Evolutionary conservation across 2,329 filamentous ascomycete genomes (phyloP).

Genomic region (Xylaria arbuscula): DNA sequence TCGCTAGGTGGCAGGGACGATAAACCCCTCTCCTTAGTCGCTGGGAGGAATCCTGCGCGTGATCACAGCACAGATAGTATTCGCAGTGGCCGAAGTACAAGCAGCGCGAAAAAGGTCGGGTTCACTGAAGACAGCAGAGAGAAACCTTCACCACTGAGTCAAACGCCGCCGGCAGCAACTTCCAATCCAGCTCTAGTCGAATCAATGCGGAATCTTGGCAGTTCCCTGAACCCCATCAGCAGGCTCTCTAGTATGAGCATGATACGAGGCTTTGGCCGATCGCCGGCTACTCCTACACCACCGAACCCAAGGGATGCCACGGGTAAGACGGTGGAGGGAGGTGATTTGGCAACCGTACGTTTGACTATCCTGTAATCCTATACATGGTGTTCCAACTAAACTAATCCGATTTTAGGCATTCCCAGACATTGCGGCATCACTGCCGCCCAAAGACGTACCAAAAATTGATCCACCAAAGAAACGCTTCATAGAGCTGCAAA

Average conservation of each 20-base stretch:
- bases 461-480: slow-evolving; percentile 75
- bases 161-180: slow-evolving; percentile 48
- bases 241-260: slow-evolving; percentile 78
- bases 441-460: slow-evolving; percentile 65
- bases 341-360: slow-evolving; percentile 68
- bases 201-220: slow-evolving; percentile 83
- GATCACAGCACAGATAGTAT: slow-evolving; percentile 83
- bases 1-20: slow-evolving; percentile 62
- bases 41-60: slow-evolving; percentile 69
- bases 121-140: slow-evolving; percentile 61
- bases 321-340: slow-evolving; percentile 59
- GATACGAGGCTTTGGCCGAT: slow-evolving; percentile 79
- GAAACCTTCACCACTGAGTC: slow-evolving; percentile 49
- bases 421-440: slow-evolving; percentile 66
- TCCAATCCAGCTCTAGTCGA: slow-evolving; percentile 75
- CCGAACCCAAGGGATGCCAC: slow-evolving; percentile 53
- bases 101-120: slow-evolving; percentile 68
- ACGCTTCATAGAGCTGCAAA: slow-evolving; percentile 78
- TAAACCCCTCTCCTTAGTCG: slow-evolving; percentile 76
- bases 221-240: slow-evolving; percentile 83
- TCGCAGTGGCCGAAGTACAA: slow-evolving; percentile 71
- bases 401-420: slow-evolving; percentile 60
- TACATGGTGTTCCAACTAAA: not conserved
- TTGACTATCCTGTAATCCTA: not conserved
- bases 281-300: slow-evolving; percentile 56